These are phyloP conservation scores for Globisporangium canariense DNA, from an alignment of 352 stramenopile genomes.

Conservation along the genomic window DNA sequence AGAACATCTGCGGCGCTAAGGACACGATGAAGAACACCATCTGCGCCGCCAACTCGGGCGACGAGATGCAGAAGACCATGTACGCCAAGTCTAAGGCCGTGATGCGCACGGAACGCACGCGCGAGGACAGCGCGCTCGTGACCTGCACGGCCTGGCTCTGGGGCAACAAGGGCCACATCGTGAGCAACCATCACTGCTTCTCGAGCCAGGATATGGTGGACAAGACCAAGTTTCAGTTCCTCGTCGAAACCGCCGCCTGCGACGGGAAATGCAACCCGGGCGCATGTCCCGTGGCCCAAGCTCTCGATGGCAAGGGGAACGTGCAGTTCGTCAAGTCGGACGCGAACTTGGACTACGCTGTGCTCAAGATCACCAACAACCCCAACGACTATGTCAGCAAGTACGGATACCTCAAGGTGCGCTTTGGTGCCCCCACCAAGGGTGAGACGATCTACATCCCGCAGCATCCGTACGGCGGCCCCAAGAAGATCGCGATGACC, in stretches of 20 bases:
- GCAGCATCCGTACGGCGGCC: conserved; percentile 57
- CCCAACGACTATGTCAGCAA: conserved; percentile 33
- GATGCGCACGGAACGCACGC: conserved; percentile 44
- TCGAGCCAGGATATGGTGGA: conserved; percentile 27
- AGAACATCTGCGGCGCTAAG: conserved; percentile 44
- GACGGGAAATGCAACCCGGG: conserved; percentile 29
- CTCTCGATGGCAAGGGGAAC: conserved; percentile 32
- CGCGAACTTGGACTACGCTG: conserved; percentile 43
- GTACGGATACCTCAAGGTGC: conserved; percentile 63
- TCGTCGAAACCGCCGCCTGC: conserved; percentile 14
- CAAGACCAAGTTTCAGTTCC: conserved; percentile 34
- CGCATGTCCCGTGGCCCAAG: conserved; percentile 29
- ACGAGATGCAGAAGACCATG: conserved; percentile 34
- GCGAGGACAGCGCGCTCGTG: conserved; percentile 46
- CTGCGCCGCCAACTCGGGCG: conserved; percentile 34
- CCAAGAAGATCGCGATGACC: conserved; percentile 58
- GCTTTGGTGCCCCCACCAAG: conserved; percentile 36
- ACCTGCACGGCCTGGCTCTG: conserved; percentile 31
- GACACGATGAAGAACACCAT: conserved; percentile 62
- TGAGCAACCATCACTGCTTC: conserved; percentile 43
- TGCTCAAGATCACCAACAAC: conserved; percentile 48
- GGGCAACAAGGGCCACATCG: conserved; percentile 30
- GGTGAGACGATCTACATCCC: conserved; percentile 71
- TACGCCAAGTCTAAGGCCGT: conserved; percentile 39
- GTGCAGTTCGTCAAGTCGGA: conserved; percentile 61